These are phyloP conservation scores for Tricharina praecox DNA, from an alignment of 495 filamentous ascomycete species.

Conservation along the genomic window DNA sequence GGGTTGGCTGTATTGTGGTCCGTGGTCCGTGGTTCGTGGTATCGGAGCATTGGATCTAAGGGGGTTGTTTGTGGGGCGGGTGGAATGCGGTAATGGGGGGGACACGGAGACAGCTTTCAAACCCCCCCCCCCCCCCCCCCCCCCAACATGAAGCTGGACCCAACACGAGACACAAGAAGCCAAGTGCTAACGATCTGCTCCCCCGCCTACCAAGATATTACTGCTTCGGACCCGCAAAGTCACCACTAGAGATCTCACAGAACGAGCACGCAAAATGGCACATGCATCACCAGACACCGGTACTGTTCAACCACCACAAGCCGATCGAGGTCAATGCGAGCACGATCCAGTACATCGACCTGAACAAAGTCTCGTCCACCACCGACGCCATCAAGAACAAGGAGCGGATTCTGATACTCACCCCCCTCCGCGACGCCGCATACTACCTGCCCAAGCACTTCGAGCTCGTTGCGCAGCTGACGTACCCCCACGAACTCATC, in stretches of 20 bases:
- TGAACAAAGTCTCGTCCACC: constrained; percentile 78
- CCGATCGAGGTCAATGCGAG: constrained; percentile 66
- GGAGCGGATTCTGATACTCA: constrained; percentile 88
- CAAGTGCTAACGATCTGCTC: neutral
- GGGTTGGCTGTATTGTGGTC: too few species aligned
- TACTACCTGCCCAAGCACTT: constrained; percentile 73
- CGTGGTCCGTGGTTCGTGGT: too few species aligned
- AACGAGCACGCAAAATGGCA: constrained; percentile 86
- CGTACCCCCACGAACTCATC: constrained; percentile 89
- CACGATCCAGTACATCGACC: constrained; percentile 59
- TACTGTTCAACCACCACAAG: constrained; percentile 88
- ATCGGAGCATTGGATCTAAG: too few species aligned
- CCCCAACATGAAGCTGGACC: too few species aligned
- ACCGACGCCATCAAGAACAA: constrained; percentile 55
- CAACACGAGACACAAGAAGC: too few species aligned
- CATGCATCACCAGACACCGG: constrained; percentile 71
- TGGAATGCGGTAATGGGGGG: too few species aligned
- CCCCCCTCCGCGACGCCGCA: constrained; percentile 79
- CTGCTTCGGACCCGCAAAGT: constrained; percentile 84
- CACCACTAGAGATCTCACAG: constrained; percentile 80
- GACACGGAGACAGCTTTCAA: too few species aligned
- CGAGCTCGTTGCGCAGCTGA: constrained; percentile 73
- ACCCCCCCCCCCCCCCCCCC: too few species aligned
- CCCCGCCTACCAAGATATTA: constrained; percentile 45
- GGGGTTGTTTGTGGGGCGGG: too few species aligned